These are phyloP conservation scores for Diaporthe vexans DNA, from an alignment of 2,329 filamentous ascomycete species.

Conservation along the genomic window DNA sequence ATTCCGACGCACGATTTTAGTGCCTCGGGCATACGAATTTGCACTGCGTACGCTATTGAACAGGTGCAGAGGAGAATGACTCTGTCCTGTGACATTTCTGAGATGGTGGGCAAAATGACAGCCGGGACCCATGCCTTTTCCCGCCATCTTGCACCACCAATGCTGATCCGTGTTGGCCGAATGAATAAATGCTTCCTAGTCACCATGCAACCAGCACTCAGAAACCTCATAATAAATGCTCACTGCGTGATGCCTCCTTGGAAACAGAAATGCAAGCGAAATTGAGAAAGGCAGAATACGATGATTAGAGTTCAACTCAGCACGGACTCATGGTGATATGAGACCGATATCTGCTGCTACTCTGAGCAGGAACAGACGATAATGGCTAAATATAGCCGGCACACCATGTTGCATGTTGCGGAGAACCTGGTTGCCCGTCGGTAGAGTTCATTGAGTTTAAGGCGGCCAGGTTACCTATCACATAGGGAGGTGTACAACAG, in stretches of 20 bases:
- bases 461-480: background rate
- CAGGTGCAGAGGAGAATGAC: too few species aligned
- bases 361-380: background rate
- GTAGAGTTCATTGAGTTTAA: background rate
- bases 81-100: too few species aligned
- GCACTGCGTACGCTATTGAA: too few species aligned
- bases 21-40: background rate
- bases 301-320: background rate
- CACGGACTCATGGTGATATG: background rate
- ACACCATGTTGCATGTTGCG: background rate
- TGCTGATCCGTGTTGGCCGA: too few species aligned
- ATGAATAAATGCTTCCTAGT: too few species aligned
- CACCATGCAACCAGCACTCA: too few species aligned
- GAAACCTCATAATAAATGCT: too few species aligned
- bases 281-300: background rate
- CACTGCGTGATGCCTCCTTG: background rate
- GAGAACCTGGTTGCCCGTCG: background rate
- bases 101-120: too few species aligned
- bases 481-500: too few species aligned
- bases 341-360: background rate
- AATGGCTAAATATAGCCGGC: background rate
- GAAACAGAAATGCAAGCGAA: background rate
- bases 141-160: too few species aligned
- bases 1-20: background rate
- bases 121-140: too few species aligned